Base-by-base conservation (phyloP, 228 moss, liverwort and hornwort genomes). In the Sphagnum magellanicum region DNA sequence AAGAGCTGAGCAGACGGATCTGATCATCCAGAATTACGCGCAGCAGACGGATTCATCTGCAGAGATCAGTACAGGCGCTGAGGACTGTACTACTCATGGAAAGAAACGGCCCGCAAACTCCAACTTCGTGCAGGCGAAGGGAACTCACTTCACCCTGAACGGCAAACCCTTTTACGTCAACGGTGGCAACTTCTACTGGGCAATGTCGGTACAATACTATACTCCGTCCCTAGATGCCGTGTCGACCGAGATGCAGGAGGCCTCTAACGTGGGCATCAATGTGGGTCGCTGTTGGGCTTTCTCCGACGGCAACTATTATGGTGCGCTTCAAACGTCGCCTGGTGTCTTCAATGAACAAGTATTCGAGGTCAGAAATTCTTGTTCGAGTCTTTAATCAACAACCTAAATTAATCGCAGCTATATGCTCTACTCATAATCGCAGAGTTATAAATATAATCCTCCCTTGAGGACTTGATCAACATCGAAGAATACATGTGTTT, bases 231-330 rank as follows among this genome's bases (percentile, higher is more conserved):
- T 81, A 10, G 64, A 81, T 77, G 69, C 69, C 51, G 91, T 89
- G 63, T 75, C 80, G 63, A 6, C 60, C 46, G 55, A 81, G 49
- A 14, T 91, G 63, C 75, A 70, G 6, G 77, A 50, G 17, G 87
- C 84, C 10, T 72, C 84, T n/a, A 75, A 77, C 60, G 68, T 91
- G 60, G 91, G 91, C 1, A 77, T 91, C 75, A 89, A 80, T n/a
- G 84, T 91, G 55, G 86, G 89, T 65, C 91, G 91, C 68, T 83
- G 87, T 1, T 91, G 91, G 91, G 91, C 91, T 6, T 91, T 91
- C 73, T 85, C 77, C 67, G 91, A 91, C 4, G 87, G 67, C 16
- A 4, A 48, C 7, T 72, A 82, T 68, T 16, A 64, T 67, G 79
- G 60, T 48, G 84, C 89, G 14, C 70, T 91, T 73, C 91, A 91